Percentiles rank a stretch among this genome's conserved stretches.
Conservation (phyloP, 805 yeast genomes). For the Debaryomyces prosopidis region DNA sequence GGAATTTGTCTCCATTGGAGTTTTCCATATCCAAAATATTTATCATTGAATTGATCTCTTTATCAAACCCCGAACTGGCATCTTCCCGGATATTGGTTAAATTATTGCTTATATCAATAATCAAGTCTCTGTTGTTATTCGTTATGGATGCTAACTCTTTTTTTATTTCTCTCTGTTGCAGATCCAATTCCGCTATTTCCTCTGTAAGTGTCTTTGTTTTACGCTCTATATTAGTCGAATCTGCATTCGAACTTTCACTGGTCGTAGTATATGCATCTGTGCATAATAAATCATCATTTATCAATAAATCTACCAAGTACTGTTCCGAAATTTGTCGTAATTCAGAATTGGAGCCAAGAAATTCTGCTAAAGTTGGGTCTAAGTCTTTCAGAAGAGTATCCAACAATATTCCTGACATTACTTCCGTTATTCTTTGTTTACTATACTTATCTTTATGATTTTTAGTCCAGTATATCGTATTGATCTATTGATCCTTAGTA, state of each 20-base stretch:
- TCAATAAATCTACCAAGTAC: slow-evolving; percentile 43
- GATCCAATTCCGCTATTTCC: slow-evolving; percentile 74
- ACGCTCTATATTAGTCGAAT: background rate
- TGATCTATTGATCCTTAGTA: background rate
- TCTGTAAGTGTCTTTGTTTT: slow-evolving; percentile 48
- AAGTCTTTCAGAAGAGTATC: background rate
- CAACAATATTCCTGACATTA: background rate
- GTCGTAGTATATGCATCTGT: slow-evolving; percentile 44
- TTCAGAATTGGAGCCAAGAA: slow-evolving; percentile 19
- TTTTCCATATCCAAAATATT: slow-evolving; percentile 11
- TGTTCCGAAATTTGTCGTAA: slow-evolving; percentile 21
- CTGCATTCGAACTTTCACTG: slow-evolving; percentile 6
- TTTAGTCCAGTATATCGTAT: background rate
- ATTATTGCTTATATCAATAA: slow-evolving; percentile 41
- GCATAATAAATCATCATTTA: slow-evolving; percentile 49
- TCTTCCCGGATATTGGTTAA: slow-evolving; percentile 32
- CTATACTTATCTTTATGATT: background rate
- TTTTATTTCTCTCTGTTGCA: slow-evolving; percentile 50
- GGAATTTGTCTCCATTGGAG: slow-evolving; percentile 1
- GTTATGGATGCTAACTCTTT: slow-evolving; percentile 43
- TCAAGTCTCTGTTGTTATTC: slow-evolving; percentile 44
- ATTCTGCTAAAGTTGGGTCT: slow-evolving; percentile 19
- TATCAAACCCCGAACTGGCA: slow-evolving; percentile 14
- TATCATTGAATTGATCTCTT: slow-evolving; percentile 13
- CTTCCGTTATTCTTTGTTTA: background rate